Base-by-base conservation (phyloP, 495 filamentous ascomycete genomes). In the Evansstolkia leycettana region DNA sequence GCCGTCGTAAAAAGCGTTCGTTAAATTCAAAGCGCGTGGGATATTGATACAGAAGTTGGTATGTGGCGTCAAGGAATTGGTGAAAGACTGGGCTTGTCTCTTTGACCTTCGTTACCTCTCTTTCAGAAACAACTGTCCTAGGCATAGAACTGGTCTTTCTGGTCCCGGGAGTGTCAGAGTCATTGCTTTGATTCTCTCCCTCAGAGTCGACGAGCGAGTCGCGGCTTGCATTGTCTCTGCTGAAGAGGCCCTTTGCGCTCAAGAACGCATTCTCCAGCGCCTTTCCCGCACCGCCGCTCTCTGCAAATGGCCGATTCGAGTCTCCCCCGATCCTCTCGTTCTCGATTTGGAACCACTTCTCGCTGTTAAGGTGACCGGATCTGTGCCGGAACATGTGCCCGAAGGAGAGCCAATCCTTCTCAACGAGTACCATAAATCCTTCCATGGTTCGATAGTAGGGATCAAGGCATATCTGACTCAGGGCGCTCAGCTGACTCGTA, bases 341-440 rank as follows among this genome's bases (percentile, higher is more conserved):
- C 55, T 95, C 82, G 25, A 83, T 75, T 25, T 78, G 70, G 52
- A 99, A 99, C 88, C 88, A 99, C 50, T 92, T 94, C 36, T 96
- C 90, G 41, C 80, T 84, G 42, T 79, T 82, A 26, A 94, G 58
- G 42, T 80, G 80, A 5, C 88, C 90, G 7, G 82, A 84, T 31
- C 90, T 77, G 45, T 92, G 78, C 28, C 84, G 74, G 61, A 96
- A 99, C 78, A 94, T 94, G 52, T 99, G 89, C 6, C 90, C 90
- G 54, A 94, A 99, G 0, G 89, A 88, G 13, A 96, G 66, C 87
- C 89, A 99, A 50, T 99, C 90, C 50, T 99, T 99, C 53, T 96
- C 92, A 1, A 99, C 75, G 16, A 99, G 60, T 2, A 92, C 77
- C 45, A 96, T 89, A 55, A 96, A 99, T 16, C 90, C 90, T 40